Conservation (phyloP, 2,329 filamentous ascomycete genomes). For the Fusarium concolor region DNA sequence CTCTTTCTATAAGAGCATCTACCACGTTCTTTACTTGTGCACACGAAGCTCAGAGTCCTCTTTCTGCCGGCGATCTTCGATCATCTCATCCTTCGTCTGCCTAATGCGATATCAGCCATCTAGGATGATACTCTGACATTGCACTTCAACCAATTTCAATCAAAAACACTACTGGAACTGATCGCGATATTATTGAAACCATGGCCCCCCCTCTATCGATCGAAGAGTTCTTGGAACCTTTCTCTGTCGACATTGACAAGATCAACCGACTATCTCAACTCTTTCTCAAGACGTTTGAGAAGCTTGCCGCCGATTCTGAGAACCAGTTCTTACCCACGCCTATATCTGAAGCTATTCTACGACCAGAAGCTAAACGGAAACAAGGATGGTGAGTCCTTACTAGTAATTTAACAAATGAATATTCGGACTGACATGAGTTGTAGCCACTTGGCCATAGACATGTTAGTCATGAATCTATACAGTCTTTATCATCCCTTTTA, state of each 20-base stretch:
- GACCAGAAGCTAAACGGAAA: constrained; percentile 57
- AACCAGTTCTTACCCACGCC: constrained; percentile 71
- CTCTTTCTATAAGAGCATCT: not conserved
- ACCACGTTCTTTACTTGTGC: not conserved
- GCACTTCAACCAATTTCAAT: not conserved
- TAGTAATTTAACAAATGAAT: not conserved
- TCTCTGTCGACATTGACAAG: constrained; percentile 60
- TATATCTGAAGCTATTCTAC: constrained; percentile 69
- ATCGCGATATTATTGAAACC: not conserved
- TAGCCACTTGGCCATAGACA: constrained; percentile 73
- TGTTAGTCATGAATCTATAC: constrained; percentile 59
- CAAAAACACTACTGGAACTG: not conserved
- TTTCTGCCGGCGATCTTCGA: not conserved
- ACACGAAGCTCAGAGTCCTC: not conserved
- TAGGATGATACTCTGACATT: constrained; percentile 29
- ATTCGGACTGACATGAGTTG: constrained; percentile 22
- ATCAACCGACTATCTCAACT: constrained; percentile 61
- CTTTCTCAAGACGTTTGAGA: constrained; percentile 60
- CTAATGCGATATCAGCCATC: constrained; percentile 1
- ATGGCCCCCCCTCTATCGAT: constrained; percentile 43
- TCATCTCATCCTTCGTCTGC: not conserved
- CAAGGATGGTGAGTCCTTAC: constrained; percentile 62
- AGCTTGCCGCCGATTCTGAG: constrained; percentile 63
- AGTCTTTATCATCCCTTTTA: not conserved
- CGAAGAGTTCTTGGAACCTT: constrained; percentile 62